Evolutionary conservation across 1,284 basidiomycete species (phyloP).

Genomic region (Apiotrichum domesticum): DNA sequence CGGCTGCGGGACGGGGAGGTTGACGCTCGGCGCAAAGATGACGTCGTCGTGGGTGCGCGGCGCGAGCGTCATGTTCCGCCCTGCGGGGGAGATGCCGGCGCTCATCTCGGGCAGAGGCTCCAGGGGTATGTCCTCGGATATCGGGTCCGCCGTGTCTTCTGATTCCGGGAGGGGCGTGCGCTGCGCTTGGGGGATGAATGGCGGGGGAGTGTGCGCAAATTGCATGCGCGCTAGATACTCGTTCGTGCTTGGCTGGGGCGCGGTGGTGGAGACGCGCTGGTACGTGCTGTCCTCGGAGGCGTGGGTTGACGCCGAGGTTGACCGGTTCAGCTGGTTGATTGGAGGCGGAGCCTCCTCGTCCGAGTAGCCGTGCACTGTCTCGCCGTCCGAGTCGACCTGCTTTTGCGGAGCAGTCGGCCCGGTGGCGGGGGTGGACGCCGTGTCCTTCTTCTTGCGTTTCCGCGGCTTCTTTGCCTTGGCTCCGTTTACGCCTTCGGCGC

Average conservation of each 20-base stretch:
- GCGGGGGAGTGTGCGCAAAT: neutral
- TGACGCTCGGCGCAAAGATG: too few relatives aligned
- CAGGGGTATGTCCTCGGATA: too few relatives aligned
- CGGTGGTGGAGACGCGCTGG: neutral
- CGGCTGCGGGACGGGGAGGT: too few relatives aligned
- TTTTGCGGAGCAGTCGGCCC: slow-evolving; percentile 5
- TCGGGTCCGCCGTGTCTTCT: too few relatives aligned
- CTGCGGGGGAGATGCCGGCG: too few relatives aligned
- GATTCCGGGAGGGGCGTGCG: neutral
- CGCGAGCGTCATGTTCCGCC: too few relatives aligned
- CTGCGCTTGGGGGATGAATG: neutral
- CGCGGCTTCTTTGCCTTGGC: neutral
- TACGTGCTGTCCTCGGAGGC: neutral
- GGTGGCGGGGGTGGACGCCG: neutral
- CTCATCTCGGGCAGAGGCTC: too few relatives aligned
- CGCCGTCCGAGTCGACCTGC: slow-evolving; percentile 39
- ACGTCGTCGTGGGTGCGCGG: too few relatives aligned
- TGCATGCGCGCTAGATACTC: slow-evolving; percentile 7
- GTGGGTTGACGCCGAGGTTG: neutral
- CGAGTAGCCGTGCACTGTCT: slow-evolving; percentile 33
- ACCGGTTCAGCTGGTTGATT: neutral
- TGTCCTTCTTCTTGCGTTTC: neutral
- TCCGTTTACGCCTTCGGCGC: too few relatives aligned
- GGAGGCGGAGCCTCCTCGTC: slow-evolving; percentile 13
- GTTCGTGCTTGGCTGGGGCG: neutral